Conservation (phyloP, 2,329 filamentous ascomycete genomes). For the Stemphylium lycopersici region DNA sequence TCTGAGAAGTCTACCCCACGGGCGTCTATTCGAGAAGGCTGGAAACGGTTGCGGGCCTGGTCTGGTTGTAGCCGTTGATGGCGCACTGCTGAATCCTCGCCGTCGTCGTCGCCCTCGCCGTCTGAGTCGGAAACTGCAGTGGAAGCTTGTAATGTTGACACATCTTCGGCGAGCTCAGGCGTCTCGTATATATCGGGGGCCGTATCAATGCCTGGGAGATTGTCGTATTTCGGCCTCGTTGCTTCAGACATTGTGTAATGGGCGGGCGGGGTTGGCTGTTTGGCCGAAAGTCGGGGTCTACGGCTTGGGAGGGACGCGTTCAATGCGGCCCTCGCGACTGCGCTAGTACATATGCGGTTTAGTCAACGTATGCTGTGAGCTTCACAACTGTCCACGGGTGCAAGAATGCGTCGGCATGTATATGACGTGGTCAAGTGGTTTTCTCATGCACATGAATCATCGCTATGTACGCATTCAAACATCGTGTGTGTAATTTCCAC, state of each 20-base stretch:
- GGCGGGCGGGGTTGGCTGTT: slow-evolving; percentile 9
- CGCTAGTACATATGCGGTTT: slow-evolving; percentile 10
- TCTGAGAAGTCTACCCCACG: slow-evolving; percentile 87
- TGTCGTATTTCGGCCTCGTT: slow-evolving; percentile 53
- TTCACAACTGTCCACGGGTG: background rate
- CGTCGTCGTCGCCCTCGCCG: slow-evolving; percentile 60
- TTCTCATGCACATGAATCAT: background rate
- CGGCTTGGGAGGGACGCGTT: slow-evolving; percentile 24
- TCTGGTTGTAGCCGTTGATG: slow-evolving; percentile 76
- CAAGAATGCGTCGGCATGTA: background rate
- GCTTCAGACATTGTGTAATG: slow-evolving; percentile 38
- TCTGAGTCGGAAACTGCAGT: slow-evolving; percentile 53
- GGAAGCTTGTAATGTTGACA: slow-evolving; percentile 72
- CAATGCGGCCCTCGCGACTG: slow-evolving; percentile 26
- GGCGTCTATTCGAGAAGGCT: slow-evolving; percentile 76
- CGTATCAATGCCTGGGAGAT: slow-evolving; percentile 67
- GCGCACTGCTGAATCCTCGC: slow-evolving; percentile 63
- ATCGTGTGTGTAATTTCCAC: background rate
- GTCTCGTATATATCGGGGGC: slow-evolving; percentile 97
- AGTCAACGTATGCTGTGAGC: background rate
- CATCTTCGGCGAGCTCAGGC: slow-evolving; percentile 88
- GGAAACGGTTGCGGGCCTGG: slow-evolving; percentile 80
- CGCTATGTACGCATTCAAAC: background rate
- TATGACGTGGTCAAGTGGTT: background rate
- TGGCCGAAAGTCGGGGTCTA: slow-evolving; percentile 11